A percentile compares a stretch with the other conserved stretches of the same genome.
Conservation (phyloP, 352 stramenopile genomes). For the Globisporangium barbulae region DNA sequence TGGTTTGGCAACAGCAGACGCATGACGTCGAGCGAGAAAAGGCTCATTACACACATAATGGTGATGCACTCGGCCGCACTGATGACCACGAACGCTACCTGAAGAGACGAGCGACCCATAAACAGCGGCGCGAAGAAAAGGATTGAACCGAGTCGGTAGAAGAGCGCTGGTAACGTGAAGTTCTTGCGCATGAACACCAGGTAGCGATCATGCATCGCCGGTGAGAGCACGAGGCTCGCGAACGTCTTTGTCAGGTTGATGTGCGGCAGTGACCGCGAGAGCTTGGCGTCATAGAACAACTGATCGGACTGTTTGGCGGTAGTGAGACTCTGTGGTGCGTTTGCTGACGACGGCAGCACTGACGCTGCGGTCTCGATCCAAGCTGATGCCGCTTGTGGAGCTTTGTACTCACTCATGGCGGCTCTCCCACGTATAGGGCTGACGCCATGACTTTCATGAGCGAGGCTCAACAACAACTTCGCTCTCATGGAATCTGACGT, state of each 20-base stretch:
- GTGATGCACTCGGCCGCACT: not conserved
- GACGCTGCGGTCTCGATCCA: not conserved
- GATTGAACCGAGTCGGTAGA: not conserved
- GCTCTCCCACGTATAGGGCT: not conserved
- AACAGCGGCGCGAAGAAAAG: not conserved
- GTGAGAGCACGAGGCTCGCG: not conserved
- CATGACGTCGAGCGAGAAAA: not conserved
- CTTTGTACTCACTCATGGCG: not conserved
- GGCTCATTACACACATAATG: not conserved
- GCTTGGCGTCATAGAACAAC: not conserved
- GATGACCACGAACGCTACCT: not conserved
- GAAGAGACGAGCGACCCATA: not conserved
- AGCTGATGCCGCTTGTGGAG: not conserved
- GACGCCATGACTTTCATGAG: too few species aligned
- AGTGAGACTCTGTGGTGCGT: too few species aligned
- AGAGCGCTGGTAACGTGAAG: not conserved
- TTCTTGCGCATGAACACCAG: not conserved
- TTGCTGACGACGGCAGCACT: not conserved
- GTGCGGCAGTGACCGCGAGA: not conserved
- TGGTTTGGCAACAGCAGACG: not conserved
- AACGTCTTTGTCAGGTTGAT: not conserved
- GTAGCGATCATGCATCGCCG: not conserved
- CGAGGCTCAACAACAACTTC: not conserved
- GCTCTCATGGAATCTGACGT: not conserved
- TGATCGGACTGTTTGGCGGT: not conserved